Base-by-base conservation (phyloP, 2,329 filamentous ascomycete genomes). In the Ascochyta rabiei region DNA sequence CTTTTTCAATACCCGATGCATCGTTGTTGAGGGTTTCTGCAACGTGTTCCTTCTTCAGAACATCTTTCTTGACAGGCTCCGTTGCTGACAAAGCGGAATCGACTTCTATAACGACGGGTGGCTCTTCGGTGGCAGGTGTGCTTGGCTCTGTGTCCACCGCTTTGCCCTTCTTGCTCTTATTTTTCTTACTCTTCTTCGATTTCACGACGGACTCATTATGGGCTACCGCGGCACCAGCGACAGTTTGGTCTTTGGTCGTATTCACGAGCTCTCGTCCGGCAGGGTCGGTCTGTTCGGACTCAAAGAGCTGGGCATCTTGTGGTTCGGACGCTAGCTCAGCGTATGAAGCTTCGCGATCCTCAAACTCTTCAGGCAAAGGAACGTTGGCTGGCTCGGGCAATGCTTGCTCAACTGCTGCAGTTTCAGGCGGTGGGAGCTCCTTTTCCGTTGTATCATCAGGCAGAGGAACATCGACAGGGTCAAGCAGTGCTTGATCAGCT, bases 111-210 rank as follows among this genome's bases (percentile, higher is more conserved):
- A 33, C 5, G 13, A 26, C 12, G 6, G 30, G 24, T 10, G 39
- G 12, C 15, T 59, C 53, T 42, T 62, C 62, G 31, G 16, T 35
- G 6, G 30, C 21, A 19, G 55, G 37, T 10, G 54, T 63, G 18
- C 38, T 49, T 18, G 56, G 59, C 35, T 63, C 57, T 2, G 53
- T 39, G 3, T 59, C 60, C 19, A 28, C 21, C 2, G 53, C 37
- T 34, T 60, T 59, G 6, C 37, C 49, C 43, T 62, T 66, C 48
- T 66, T 67, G 13, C 46, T 55, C 47, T 68, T 67, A 56, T 64
- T 67, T 37, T 66, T 68, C 55, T 63, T 66, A 39, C 48, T 55
- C 45, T 63, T 65, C 45, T 63, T 65, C 5, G 57, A 18, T 26
- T 63, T 55, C 7, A 60, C 42, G 9, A 44, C 28, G 2, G 56